These are phyloP conservation scores for Paulownia fortunei DNA, from an alignment of 257 asterid genomes.

Conservation along the genomic window DNA sequence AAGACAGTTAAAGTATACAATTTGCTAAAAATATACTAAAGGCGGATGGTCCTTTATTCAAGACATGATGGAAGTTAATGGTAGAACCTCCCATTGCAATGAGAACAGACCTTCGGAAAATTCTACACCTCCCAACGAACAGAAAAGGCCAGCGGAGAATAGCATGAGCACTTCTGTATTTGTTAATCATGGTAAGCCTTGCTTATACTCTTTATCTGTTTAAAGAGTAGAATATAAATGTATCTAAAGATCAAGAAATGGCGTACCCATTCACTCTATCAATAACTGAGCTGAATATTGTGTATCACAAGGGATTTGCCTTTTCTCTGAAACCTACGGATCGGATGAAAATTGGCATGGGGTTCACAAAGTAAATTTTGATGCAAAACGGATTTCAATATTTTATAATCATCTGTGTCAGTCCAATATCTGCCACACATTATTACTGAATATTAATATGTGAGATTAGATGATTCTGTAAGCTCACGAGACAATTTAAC, in stretches of 20 bases:
- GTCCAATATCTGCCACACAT: not conserved
- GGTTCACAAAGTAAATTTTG: too few relatives aligned
- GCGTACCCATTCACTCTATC: not conserved
- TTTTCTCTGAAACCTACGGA: not conserved
- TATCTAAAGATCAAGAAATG: not conserved
- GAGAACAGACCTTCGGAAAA: conserved; percentile 55
- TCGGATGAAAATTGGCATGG: not conserved
- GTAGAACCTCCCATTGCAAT: conserved; percentile 46
- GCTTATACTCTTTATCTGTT: conserved; percentile 9
- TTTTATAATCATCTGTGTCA: not conserved
- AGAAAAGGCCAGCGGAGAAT: conserved; percentile 54
- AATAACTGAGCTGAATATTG: not conserved
- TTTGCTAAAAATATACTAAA: conserved; percentile 23
- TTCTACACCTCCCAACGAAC: conserved; percentile 40
- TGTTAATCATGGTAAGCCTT: conserved; percentile 68
- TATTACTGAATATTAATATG: not conserved
- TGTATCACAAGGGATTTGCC: not conserved
- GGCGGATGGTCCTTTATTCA: conserved; percentile 55
- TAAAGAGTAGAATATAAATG: not conserved
- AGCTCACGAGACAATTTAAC: not conserved
- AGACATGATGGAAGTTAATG: conserved; percentile 54
- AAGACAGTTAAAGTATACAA: conserved; percentile 19
- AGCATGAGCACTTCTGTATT: conserved; percentile 44
- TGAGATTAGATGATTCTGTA: too few relatives aligned
- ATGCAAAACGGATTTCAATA: not conserved